A percentile compares a stretch with the other conserved stretches of the same genome.
Evolutionary conservation across 352 stramenopile species (phyloP).

Genomic region (Pythium plurisporium): DNA sequence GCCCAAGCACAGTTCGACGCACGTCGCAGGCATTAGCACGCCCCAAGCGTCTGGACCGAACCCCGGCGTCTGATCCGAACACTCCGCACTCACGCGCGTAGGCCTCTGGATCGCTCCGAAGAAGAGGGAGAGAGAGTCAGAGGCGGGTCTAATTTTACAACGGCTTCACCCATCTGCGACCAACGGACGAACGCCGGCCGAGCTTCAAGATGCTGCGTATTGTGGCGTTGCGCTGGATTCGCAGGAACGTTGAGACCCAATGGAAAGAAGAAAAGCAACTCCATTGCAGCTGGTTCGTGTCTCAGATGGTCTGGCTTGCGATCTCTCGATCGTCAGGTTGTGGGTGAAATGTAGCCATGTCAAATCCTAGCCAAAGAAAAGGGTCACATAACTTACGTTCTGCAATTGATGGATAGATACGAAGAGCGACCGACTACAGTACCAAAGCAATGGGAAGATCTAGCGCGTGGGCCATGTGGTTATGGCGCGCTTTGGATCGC

Average conservation of each 20-base stretch:
- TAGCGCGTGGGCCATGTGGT: neutral
- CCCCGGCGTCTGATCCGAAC: conserved; percentile 8
- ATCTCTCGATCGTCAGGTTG: conserved; percentile 3
- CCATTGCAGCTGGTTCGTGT: neutral
- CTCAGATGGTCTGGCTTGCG: neutral
- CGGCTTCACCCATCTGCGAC: neutral
- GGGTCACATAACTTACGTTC: conserved; percentile 19
- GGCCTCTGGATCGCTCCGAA: neutral
- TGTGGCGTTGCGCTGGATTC: neutral
- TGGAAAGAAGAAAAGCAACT: neutral
- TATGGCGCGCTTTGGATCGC: neutral
- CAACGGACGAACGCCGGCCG: neutral
- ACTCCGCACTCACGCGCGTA: neutral
- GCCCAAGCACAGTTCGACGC: too few species aligned
- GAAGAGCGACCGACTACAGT: neutral
- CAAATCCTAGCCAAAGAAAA: neutral
- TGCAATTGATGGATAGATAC: neutral
- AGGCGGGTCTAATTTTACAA: conserved; percentile 6
- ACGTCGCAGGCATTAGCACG: too few species aligned
- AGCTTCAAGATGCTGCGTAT: neutral
- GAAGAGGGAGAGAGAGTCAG: conserved; percentile 6
- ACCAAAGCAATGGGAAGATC: neutral
- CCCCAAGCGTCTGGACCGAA: neutral
- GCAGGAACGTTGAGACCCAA: neutral
- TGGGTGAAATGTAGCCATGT: conserved; percentile 10